A percentile compares a stretch with the other conserved stretches of the same genome.
phyloP scores from a whole-genome alignment of 139 green algal genomes.

The Coccomyxa sp. region DNA sequence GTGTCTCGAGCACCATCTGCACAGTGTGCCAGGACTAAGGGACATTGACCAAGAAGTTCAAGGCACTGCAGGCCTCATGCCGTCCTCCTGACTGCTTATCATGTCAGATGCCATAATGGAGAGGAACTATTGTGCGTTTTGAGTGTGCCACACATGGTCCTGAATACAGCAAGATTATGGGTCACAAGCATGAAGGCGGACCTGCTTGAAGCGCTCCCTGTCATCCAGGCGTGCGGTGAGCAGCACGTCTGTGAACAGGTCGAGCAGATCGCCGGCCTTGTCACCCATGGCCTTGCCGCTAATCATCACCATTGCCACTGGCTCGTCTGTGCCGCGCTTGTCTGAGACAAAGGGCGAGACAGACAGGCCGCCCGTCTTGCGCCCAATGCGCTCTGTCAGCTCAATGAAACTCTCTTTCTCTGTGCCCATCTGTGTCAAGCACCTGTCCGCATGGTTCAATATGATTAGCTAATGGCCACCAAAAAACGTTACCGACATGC shows the following conservation, averaged over 20 bases:
- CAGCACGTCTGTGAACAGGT: constrained; percentile 82
- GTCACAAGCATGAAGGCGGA: background rate
- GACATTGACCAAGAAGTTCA: background rate
- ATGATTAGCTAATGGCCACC: background rate
- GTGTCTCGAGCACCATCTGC: constrained; percentile 96
- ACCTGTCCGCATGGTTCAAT: constrained; percentile 26
- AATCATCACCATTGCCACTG: constrained; percentile 75
- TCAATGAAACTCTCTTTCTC: constrained; percentile 84
- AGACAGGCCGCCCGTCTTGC: constrained; percentile 92
- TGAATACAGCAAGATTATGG: no score
- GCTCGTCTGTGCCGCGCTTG: constrained; percentile 50
- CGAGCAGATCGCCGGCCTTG: constrained; percentile 85
- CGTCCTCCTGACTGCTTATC: no score
- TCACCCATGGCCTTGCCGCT: constrained; percentile 89
- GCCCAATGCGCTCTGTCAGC: constrained; percentile 93
- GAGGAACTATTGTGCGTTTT: no score
- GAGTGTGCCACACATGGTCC: no score
- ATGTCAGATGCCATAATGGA: no score
- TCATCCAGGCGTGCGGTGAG: constrained; percentile 80
- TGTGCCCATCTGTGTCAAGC: constrained; percentile 86
- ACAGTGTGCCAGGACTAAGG: constrained; percentile 1
- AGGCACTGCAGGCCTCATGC: background rate
- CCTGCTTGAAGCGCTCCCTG: constrained; percentile 81
- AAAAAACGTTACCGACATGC: background rate
- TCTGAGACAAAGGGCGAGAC: constrained; percentile 82